Evolutionary conservation across 352 stramenopile genomes (phyloP).

Genomic region (Pythium pyrilobum): DNA sequence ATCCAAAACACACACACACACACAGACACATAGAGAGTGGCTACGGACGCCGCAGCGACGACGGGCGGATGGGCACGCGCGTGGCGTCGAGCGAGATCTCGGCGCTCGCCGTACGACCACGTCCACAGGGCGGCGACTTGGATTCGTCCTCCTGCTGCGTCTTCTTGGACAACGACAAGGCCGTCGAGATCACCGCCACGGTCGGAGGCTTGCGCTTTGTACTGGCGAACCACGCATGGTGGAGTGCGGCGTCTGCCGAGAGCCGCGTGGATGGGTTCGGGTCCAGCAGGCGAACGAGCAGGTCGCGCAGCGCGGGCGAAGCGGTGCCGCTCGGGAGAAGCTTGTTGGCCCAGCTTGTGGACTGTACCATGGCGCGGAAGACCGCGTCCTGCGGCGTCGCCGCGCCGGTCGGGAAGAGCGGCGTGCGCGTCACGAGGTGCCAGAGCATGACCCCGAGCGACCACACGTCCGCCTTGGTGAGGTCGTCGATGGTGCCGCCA

Average conservation of each 20-base stretch:
- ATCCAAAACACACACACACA: too few species aligned
- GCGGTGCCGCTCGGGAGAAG: conserved; percentile 12
- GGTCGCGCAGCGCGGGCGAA: conserved; percentile 28
- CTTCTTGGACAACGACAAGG: neutral
- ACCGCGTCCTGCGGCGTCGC: conserved; percentile 40
- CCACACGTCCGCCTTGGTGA: conserved; percentile 62
- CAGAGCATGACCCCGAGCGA: conserved; percentile 68
- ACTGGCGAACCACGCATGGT: conserved; percentile 35
- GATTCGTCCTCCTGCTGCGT: conserved; percentile 15
- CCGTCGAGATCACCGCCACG: neutral
- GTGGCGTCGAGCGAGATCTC: conserved; percentile 65
- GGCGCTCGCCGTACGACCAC: conserved; percentile 13
- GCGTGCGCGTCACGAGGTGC: conserved; percentile 56
- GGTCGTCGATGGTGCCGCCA: conserved; percentile 26
- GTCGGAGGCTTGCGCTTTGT: neutral
- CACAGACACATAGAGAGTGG: too few species aligned
- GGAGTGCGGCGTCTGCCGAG: conserved; percentile 41
- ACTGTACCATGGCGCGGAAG: conserved; percentile 34
- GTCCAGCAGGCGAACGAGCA: conserved; percentile 47
- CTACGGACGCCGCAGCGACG: neutral
- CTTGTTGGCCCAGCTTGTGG: neutral
- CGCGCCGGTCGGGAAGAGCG: conserved; percentile 33
- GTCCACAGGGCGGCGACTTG: neutral
- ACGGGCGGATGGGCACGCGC: conserved; percentile 37
- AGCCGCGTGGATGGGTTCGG: conserved; percentile 38